These are phyloP conservation scores for Phaeomoniella chlamydospora DNA, from an alignment of 2,329 filamentous ascomycete genomes.

Conservation along the genomic window DNA sequence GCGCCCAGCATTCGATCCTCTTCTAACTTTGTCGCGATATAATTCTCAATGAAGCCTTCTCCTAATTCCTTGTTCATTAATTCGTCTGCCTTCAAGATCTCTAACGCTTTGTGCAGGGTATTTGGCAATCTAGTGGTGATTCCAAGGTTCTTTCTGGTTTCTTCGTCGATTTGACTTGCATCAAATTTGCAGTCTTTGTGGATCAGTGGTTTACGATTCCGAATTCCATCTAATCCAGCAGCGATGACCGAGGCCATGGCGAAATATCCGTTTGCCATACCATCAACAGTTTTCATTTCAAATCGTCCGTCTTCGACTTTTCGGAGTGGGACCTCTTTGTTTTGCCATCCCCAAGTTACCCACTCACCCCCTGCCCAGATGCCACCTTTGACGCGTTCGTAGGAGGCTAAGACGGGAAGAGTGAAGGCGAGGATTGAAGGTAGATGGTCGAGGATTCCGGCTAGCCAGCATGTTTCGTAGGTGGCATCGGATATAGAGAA, in stretches of 20 bases:
- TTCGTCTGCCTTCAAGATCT: conserved; percentile 15
- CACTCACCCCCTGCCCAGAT: conserved; percentile 65
- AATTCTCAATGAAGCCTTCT: conserved; percentile 11
- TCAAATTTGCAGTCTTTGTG: conserved; percentile 19
- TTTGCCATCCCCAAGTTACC: conserved; percentile 70
- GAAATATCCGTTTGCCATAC: conserved; percentile 65
- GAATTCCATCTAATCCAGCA: conserved; percentile 44
- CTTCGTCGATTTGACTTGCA: conserved; percentile 16
- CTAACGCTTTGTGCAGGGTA: conserved; percentile 19
- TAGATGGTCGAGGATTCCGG: conserved; percentile 53
- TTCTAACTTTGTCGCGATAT: conserved; percentile 18
- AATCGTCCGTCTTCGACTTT: conserved; percentile 54
- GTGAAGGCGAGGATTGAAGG: conserved; percentile 54
- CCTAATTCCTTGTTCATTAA: conserved; percentile 16
- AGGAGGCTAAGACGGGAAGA: conserved; percentile 51
- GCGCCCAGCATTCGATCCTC: conserved; percentile 16
- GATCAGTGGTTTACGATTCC: conserved; percentile 11
- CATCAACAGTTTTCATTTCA: conserved; percentile 69
- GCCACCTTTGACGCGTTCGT: conserved; percentile 54
- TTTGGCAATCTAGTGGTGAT: conserved; percentile 22
- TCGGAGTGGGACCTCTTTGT: conserved; percentile 60
- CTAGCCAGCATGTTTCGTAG: conserved; percentile 51
- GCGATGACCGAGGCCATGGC: conserved; percentile 47
- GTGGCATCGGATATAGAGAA: conserved; percentile 44
- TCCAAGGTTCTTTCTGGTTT: conserved; percentile 17